Evolutionary conservation across 108 stramenopile genomes (phyloP).

Genomic region (Conticribra weissflogii): DNA sequence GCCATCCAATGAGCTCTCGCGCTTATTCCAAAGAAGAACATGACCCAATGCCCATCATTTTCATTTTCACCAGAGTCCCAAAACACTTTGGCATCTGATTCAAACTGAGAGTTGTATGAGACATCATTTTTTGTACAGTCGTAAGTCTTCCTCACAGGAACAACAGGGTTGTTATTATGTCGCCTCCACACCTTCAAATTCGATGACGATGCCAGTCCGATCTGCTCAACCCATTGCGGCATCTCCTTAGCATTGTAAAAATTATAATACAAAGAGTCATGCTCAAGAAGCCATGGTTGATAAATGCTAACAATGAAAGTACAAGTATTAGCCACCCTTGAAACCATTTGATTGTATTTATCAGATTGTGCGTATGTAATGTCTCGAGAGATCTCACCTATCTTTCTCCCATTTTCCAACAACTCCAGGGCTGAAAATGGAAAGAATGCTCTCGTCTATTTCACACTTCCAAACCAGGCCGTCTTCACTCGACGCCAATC

Average conservation of each 20-base stretch:
- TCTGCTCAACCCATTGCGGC: constrained; percentile 53
- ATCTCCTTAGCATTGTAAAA: constrained; percentile 58
- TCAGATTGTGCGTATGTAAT: too few species aligned
- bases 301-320: constrained; percentile 27
- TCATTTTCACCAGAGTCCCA: constrained; percentile 14
- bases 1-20: constrained; percentile 45
- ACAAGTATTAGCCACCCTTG: too few species aligned
- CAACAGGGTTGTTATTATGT: constrained; percentile 36
- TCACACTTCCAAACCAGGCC: constrained; percentile 46
- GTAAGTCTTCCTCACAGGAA: constrained; percentile 7
- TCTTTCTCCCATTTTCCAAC: constrained; percentile 36
- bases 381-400: background rate
- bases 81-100: constrained; percentile 47
- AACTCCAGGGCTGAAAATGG: constrained; percentile 32
- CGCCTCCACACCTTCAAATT: constrained; percentile 36
- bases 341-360: too few species aligned
- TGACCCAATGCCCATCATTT: constrained; percentile 33
- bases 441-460: constrained; percentile 38
- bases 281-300: constrained; percentile 48
- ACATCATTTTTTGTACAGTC: background rate
- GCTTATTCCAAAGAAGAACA: constrained; percentile 53
- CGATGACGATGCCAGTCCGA: constrained; percentile 43
- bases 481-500: constrained; percentile 39
- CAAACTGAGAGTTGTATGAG: constrained; percentile 36
- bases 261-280: constrained; percentile 40